These are phyloP conservation scores for Diaporthe citri DNA, from an alignment of 2,329 filamentous ascomycete species.

Conservation along the genomic window DNA sequence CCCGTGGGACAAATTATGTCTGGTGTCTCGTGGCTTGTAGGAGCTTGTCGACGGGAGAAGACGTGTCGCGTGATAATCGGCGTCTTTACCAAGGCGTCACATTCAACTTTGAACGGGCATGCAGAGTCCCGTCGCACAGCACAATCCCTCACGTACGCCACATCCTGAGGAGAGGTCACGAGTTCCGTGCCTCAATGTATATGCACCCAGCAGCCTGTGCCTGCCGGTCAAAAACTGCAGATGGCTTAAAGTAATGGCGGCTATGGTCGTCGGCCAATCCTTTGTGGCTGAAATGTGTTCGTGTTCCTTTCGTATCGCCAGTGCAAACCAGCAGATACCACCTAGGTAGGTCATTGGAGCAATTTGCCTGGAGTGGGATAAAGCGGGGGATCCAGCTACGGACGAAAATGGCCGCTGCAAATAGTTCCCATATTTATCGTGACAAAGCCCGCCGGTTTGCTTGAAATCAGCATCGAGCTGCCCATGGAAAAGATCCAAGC, in stretches of 20 bases:
- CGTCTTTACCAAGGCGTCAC: background rate
- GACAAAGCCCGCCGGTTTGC: background rate
- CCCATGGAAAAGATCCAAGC: background rate
- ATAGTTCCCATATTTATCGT: background rate
- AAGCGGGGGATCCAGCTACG: background rate
- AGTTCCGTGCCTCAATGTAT: background rate
- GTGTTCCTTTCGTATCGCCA: background rate
- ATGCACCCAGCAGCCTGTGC: background rate
- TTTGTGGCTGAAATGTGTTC: background rate
- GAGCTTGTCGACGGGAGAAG: background rate
- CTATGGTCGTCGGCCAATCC: background rate
- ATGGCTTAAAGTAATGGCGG: background rate
- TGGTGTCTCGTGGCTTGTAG: background rate
- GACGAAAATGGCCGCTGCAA: background rate
- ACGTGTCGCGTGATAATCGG: background rate
- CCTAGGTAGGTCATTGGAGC: background rate
- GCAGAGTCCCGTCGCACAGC: background rate
- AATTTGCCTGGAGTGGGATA: background rate
- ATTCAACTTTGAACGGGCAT: background rate
- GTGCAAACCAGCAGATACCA: background rate
- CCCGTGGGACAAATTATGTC: background rate
- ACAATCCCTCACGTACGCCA: background rate
- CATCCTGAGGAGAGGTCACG: background rate
- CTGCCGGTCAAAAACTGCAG: background rate
- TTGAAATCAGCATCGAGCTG: background rate